phyloP scores from a whole-genome alignment of 1,284 basidiomycete genomes.

The Cryptococcus sp. region DNA sequence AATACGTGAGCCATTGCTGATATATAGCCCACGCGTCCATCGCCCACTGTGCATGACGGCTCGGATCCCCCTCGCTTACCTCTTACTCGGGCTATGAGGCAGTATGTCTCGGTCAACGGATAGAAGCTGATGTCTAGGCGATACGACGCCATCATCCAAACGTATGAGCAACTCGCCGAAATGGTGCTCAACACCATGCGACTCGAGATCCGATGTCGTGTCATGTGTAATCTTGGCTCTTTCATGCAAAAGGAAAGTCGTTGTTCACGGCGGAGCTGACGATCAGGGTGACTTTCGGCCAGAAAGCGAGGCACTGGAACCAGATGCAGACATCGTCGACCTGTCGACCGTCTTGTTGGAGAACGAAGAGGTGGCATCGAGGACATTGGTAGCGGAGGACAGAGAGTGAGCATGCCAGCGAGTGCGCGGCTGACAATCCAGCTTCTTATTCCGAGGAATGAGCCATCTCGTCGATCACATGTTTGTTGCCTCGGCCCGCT shows the following conservation, averaged over 20 bases:
- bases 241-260: conserved; percentile 64
- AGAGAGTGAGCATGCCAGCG: conserved; percentile 56
- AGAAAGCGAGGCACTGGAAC: conserved; percentile 77
- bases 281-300: conserved; percentile 73
- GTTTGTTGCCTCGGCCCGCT: conserved; percentile 68
- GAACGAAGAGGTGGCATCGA: conserved; percentile 66
- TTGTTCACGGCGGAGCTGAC: conserved; percentile 21
- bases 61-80: conserved; percentile 62
- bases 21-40: conserved; percentile 19
- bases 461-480: conserved; percentile 81
- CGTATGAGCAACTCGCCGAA: conserved; percentile 81
- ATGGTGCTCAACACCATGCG: conserved; percentile 84
- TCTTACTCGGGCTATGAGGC: conserved; percentile 76
- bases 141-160: conserved; percentile 82
- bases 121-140: conserved; percentile 55
- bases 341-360: conserved; percentile 76
- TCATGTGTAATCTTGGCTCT: conserved; percentile 74
- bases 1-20: neutral
- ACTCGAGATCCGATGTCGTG: conserved; percentile 80
- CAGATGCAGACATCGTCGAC: conserved; percentile 84
- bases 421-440: neutral
- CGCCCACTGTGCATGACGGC: conserved; percentile 11
- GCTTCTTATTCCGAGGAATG: conserved; percentile 79
- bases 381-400: conserved; percentile 61
- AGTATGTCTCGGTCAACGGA: conserved; percentile 55